Evolutionary conservation across 768 basidiomycete species (phyloP), one percentile per base, ranked within the genome.

Genomic region (Fibroporia radiculosa): DNA sequence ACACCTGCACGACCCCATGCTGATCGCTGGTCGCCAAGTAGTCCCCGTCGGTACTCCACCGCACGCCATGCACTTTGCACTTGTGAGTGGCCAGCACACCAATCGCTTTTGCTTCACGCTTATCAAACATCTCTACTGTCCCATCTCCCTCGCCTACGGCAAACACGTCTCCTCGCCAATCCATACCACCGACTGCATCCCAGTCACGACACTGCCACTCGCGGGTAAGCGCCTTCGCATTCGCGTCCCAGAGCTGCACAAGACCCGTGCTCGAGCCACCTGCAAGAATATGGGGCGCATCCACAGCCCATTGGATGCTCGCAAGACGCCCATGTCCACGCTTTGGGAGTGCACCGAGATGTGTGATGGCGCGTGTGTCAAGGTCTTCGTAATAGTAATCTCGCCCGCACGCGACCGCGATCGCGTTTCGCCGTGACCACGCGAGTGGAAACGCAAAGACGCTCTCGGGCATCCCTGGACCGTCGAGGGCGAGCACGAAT

Each of bases 381-480:
- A 81, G 70, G 52, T 82, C 70, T 56, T 82, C 81, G 49, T 77
- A 78, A 58, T 75, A 82, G 11, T 82, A 70, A 11, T 80, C 72
- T 42, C 65, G 63, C 16, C 65, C 71, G 57, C 80, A 84, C 12
- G 77, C 75, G 16, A 84, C 79, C 1, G 79, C 77, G 38, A 84
- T 82, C 42, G 67, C 61, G 49, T 83, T 82, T 3, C 64, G 64
- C 23, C 47, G 60, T 2, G 81, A 82, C 81, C 82, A 84, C 28
- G 72, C 65, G 45, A 83, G 74, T 2, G 81, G 75, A 51, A 68
- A 75, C 3, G 79, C 74, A 42, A 75, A 73, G 7, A 69, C 63
- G 48, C 80, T 71, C 5, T 63, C 59, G 6, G 74, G 68, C 20
- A 83, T 72, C 3, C 78, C 80, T 0, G 81, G 82, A 12, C 77